Evolutionary conservation across 805 yeast species (phyloP), one percentile per base, ranked within the genome.

Genomic region (Maudiozyma pseudohumilis): DNA sequence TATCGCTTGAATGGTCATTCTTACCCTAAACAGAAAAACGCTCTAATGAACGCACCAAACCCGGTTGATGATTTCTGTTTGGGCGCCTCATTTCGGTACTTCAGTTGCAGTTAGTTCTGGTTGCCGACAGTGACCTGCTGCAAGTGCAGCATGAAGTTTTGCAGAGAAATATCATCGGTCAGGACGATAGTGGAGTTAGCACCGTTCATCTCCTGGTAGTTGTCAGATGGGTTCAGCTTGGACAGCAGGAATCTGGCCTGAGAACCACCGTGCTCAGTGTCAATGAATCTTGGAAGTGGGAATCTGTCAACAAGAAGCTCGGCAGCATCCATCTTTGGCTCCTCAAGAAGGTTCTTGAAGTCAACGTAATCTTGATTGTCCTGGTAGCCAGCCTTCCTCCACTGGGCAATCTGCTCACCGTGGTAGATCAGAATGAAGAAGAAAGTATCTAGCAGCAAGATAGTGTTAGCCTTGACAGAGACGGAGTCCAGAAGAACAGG

Each of bases 191-290:
- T 85, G 32, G 72, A 52, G 30, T 77, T 75, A 31, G 74, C 74
- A 11, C 65, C 66, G 30, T 57, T 46, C 26, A 62, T 64, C 33
- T 65, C 68, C 58, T 80, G 77, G 57, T 82, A 81, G 28, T 88
- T 80, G 46, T 83, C 86, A 33, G 95, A 81, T 29, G 98, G 98
- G 61, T 94, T 92, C 61, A 92, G 75, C 64, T 87, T 92, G 21
- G 96, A 85, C 62, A 86, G 77, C 62, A 92, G 71, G 71, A 92
- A 92, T 65, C 99, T 79, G 2, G 97, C 96, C 65, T 92, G 99
- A 12, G 96, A 88, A 39, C 96, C 96, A 52, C 98, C 97, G 52
- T 89, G 96, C 59, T 89, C 96, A 42, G 96, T 86, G 52, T 89
- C 95, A 50, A 92, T 88, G 56, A 89, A 92, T 64, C 98, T 76